These are phyloP conservation scores for Pichia phayaonensis DNA, from an alignment of 805 yeast genomes.

Conservation along the genomic window DNA sequence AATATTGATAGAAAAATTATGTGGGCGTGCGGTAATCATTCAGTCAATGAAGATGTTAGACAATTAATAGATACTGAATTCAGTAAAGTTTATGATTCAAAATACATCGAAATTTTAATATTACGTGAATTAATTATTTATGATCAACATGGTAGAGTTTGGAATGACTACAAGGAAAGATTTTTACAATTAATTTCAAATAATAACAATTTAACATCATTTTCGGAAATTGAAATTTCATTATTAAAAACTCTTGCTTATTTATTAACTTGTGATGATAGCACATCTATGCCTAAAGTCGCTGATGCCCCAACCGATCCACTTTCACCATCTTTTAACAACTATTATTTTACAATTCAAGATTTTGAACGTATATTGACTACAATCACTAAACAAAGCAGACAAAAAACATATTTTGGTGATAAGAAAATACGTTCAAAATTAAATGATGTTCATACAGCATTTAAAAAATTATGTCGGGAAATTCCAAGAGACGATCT, in stretches of 20 bases:
- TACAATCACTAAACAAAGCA: slow-evolving; percentile 3
- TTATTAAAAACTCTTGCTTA: slow-evolving; percentile 15
- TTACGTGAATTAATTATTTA: slow-evolving; percentile 35
- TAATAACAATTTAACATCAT: slow-evolving; percentile 7
- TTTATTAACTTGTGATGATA: slow-evolving; percentile 7
- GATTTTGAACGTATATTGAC: slow-evolving; percentile 20
- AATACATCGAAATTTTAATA: slow-evolving; percentile 31
- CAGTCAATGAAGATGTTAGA: slow-evolving; percentile 16
- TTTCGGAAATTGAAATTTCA: slow-evolving; percentile 35
- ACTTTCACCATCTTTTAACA: slow-evolving; percentile 18
- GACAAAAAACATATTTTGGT: slow-evolving; percentile 1
- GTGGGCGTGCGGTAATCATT: slow-evolving; percentile 42
- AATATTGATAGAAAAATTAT: slow-evolving; percentile 53
- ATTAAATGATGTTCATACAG: neutral
- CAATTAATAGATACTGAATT: slow-evolving; percentile 18
- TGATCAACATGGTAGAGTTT: slow-evolving; percentile 22
- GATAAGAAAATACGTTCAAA: neutral
- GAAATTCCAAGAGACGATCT: slow-evolving; percentile 2
- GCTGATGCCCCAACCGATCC: slow-evolving; percentile 14
- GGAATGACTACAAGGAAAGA: slow-evolving; percentile 17
- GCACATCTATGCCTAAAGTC: neutral
- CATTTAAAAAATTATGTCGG: neutral
- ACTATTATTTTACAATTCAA: slow-evolving; percentile 16
- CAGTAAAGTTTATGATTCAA: slow-evolving; percentile 7
- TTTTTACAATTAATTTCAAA: slow-evolving; percentile 9